These are phyloP conservation scores for Nakazawaea ernobii DNA, from an alignment of 805 yeast genomes.

Conservation along the genomic window DNA sequence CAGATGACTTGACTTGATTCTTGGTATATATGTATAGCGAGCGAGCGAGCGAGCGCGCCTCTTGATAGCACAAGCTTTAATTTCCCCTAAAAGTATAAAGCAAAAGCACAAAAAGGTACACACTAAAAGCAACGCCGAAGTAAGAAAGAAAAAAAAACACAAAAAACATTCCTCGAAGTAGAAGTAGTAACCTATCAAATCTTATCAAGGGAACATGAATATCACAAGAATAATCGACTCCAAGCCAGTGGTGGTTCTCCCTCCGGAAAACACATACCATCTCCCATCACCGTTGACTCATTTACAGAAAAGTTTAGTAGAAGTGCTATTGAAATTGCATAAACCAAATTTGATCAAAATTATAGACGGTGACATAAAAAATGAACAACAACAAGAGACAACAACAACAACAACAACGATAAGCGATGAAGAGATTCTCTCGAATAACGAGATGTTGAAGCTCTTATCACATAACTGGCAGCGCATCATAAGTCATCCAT, in stretches of 20 bases:
- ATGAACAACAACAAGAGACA: neutral
- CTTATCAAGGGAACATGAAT: neutral
- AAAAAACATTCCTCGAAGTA: neutral
- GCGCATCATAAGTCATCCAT: conserved; percentile 60
- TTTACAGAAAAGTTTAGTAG: conserved; percentile 38
- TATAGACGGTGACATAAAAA: neutral
- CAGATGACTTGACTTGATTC: too few relatives aligned
- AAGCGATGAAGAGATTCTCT: conserved; percentile 13
- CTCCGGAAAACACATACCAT: conserved; percentile 15
- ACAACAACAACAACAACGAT: neutral
- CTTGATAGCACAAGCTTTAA: too few relatives aligned
- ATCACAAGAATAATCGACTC: conserved; percentile 5
- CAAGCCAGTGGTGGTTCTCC: neutral
- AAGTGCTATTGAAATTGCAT: conserved; percentile 39
- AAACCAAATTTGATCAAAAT: conserved; percentile 14
- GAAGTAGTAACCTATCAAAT: too few relatives aligned
- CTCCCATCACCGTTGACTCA: conserved; percentile 39
- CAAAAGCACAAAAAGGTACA: neutral
- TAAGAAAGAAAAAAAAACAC: neutral
- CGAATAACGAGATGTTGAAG: conserved; percentile 25
- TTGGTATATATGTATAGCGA: too few relatives aligned
- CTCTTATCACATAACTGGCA: conserved; percentile 40
- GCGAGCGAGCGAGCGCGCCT: too few relatives aligned
- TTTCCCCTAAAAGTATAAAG: neutral
- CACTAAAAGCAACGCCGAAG: neutral